These are phyloP conservation scores for Colletotrichum cereale DNA, from an alignment of 2,329 filamentous ascomycete genomes.

Conservation along the genomic window DNA sequence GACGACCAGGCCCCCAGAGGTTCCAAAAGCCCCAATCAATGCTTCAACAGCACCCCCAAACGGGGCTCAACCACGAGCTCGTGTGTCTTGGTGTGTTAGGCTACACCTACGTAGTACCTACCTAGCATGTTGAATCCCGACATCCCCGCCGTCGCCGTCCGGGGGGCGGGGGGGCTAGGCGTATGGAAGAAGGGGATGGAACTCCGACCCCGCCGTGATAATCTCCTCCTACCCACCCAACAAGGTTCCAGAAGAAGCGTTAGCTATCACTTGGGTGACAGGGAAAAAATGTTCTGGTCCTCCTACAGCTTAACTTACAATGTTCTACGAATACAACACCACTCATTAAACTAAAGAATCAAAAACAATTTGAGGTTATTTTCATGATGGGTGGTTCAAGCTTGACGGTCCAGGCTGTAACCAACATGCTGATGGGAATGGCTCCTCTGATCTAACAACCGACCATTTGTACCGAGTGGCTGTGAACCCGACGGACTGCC, in stretches of 20 bases:
- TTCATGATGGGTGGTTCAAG: too few relatives aligned
- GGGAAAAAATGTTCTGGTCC: too few relatives aligned
- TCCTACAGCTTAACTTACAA: too few relatives aligned
- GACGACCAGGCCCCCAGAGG: slow-evolving; percentile 9
- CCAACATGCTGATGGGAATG: background rate
- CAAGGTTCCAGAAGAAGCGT: slow-evolving; percentile 13
- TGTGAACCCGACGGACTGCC: background rate
- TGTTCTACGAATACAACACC: too few relatives aligned
- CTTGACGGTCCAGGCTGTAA: too few relatives aligned
- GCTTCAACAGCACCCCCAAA: background rate
- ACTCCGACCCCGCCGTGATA: slow-evolving; percentile 11
- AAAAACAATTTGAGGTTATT: too few relatives aligned
- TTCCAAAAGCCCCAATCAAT: slow-evolving; percentile 22
- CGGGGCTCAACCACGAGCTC: background rate
- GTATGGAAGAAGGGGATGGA: slow-evolving; percentile 13
- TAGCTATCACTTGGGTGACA: background rate
- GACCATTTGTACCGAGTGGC: too few relatives aligned
- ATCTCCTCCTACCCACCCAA: background rate
- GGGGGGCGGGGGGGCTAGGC: background rate
- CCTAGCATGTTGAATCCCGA: background rate
- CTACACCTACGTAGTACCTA: too few relatives aligned
- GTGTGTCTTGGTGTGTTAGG: background rate
- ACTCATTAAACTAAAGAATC: too few relatives aligned
- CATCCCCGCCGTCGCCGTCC: background rate
- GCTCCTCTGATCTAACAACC: background rate